A percentile compares a stretch with the other conserved stretches of the same genome.
Evolutionary conservation across 768 basidiomycete species (phyloP).

Genomic region (Amanita pallidorosea): DNA sequence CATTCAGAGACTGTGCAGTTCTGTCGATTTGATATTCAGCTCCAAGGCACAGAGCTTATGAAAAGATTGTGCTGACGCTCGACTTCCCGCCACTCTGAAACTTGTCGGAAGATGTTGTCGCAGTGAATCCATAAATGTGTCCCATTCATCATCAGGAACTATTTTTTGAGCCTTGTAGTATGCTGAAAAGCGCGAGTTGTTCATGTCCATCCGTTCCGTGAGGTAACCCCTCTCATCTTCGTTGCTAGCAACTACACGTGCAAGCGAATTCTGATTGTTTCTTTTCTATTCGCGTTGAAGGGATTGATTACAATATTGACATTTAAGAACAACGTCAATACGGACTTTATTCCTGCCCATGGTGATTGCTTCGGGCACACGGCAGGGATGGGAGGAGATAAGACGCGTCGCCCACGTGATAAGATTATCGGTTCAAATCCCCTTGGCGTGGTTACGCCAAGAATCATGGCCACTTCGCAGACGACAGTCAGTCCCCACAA

Average conservation of each 20-base stretch:
- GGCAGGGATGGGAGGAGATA: not conserved
- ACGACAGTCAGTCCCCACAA: slow-evolving; percentile 81
- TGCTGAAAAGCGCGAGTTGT: slow-evolving; percentile 52
- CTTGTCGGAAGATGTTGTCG: slow-evolving; percentile 80
- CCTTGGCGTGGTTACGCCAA: not conserved
- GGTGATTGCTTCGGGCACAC: no score
- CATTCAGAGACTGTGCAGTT: slow-evolving; percentile 64
- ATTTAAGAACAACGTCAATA: not conserved
- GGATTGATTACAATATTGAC: not conserved
- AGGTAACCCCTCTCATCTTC: not conserved
- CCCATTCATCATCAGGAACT: slow-evolving; percentile 73
- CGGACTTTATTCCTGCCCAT: slow-evolving; percentile 6
- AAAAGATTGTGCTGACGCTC: slow-evolving; percentile 43
- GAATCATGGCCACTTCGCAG: slow-evolving; percentile 35
- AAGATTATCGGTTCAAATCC: no score
- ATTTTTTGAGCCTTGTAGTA: slow-evolving; percentile 76
- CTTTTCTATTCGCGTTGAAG: not conserved
- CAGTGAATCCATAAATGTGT: slow-evolving; percentile 51
- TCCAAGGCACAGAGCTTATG: not conserved
- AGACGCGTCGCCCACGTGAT: slow-evolving; percentile 3
- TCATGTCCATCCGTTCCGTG: slow-evolving; percentile 27
- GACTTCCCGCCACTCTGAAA: slow-evolving; percentile 83
- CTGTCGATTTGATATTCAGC: slow-evolving; percentile 21
- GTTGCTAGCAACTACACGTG: not conserved
- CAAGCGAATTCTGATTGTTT: not conserved